Percentiles rank a stretch among this genome's conserved stretches.
These are phyloP conservation scores for Protomyces gravidus DNA, from an alignment of 1,139 yeast species.

Conservation along the genomic window DNA sequence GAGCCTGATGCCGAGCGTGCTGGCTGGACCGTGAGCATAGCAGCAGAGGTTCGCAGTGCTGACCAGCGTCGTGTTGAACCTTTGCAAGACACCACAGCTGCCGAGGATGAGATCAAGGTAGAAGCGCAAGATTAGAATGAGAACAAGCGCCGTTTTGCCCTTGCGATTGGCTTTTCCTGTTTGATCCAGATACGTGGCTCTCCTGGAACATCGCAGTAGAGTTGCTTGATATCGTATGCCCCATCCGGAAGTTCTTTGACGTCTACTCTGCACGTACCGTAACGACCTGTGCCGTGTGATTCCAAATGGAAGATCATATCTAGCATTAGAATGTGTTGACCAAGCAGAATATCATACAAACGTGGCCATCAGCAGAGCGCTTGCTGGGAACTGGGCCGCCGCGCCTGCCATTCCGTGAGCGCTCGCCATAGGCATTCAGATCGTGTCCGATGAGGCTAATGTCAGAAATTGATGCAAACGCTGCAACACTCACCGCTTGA, in stretches of 20 bases:
- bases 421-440: slow-evolving; percentile 24
- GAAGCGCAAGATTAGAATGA: neutral
- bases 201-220: slow-evolving; percentile 21
- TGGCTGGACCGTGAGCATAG: slow-evolving; percentile 17
- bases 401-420: slow-evolving; percentile 15
- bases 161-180: neutral
- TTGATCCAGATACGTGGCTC: slow-evolving; percentile 15
- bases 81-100: neutral
- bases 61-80: slow-evolving; percentile 9
- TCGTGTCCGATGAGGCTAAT: slow-evolving; percentile 13
- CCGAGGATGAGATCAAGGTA: neutral
- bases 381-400: slow-evolving; percentile 13
- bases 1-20: slow-evolving; percentile 27
- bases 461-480: neutral
- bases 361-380: slow-evolving; percentile 26
- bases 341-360: neutral
- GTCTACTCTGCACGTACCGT: slow-evolving; percentile 23
- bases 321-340: neutral
- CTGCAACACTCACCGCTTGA: slow-evolving; percentile 3
- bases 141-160: neutral
- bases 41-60: slow-evolving; percentile 17
- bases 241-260: slow-evolving; percentile 13
- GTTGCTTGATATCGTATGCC: slow-evolving; percentile 10
- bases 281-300: slow-evolving; percentile 13
- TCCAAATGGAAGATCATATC: slow-evolving; percentile 14